Percentiles rank a stretch among this genome's conserved stretches.
These are phyloP conservation scores for Coriaria nepalensis DNA, from an alignment of 306 rosid species.

Conservation along the genomic window DNA sequence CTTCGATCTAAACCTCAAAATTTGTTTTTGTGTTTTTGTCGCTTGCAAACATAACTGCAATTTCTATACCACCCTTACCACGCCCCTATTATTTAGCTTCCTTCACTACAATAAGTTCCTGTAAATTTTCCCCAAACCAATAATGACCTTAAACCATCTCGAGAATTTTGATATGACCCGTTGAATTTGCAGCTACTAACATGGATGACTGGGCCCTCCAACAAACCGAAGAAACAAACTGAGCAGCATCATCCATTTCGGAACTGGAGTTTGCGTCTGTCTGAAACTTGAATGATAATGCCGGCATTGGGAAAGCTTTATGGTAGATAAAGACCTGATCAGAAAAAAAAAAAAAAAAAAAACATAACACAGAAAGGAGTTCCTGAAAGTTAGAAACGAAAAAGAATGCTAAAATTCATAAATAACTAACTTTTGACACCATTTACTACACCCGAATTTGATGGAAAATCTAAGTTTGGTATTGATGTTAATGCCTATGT, in stretches of 20 bases:
- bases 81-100: not conserved
- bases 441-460: too few relatives aligned
- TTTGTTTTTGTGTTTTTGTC: conserved; percentile 1
- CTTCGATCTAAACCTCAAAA: conserved; percentile 3
- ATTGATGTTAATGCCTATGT: too few relatives aligned
- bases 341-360: conserved; percentile 11
- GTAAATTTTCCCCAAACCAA: not conserved
- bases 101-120: not conserved
- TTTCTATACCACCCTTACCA: not conserved
- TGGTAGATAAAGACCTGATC: conserved; percentile 88
- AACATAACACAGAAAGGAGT: not conserved
- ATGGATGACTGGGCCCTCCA: conserved; percentile 90
- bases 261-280: conserved; percentile 61
- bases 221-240: conserved; percentile 80
- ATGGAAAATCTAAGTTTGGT: too few relatives aligned
- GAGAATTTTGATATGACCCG: conserved; percentile 83
- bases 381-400: not conserved
- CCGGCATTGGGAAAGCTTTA: conserved; percentile 97
- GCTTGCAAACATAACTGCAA: conserved; percentile 4
- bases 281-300: conserved; percentile 73
- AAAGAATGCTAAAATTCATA: not conserved
- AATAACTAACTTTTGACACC: too few relatives aligned
- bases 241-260: conserved; percentile 56
- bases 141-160: conserved; percentile 58
- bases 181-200: conserved; percentile 79